phyloP scores from a whole-genome alignment of 768 basidiomycete genomes.

The Boletellus ananas region DNA sequence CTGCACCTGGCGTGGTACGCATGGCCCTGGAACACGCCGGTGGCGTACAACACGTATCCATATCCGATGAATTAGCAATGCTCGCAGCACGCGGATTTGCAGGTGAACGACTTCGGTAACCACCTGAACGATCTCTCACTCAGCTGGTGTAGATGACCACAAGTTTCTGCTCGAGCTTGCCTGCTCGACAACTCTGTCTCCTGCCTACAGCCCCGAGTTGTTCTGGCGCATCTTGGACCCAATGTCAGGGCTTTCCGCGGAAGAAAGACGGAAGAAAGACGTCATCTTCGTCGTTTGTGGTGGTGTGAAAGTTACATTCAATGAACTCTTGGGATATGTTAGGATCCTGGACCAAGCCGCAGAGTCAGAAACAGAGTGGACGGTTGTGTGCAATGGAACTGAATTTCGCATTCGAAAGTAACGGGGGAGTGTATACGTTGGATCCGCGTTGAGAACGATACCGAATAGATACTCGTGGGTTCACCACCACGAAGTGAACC shows the following conservation, averaged over 20 bases:
- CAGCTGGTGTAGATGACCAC: constrained; percentile 54
- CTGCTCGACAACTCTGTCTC: constrained; percentile 64
- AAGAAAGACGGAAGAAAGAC: constrained; percentile 22
- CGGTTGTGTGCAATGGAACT: constrained; percentile 28
- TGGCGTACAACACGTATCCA: constrained; percentile 52
- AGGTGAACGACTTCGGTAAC: constrained; percentile 38
- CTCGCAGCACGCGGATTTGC: constrained; percentile 51
- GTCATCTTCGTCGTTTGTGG: constrained; percentile 23
- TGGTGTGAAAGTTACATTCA: constrained; percentile 62
- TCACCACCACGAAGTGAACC: constrained; percentile 27
- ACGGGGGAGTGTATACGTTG: background rate
- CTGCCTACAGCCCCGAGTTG: constrained; percentile 57
- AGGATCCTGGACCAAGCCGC: constrained; percentile 36
- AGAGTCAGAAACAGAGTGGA: constrained; percentile 27
- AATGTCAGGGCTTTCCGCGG: constrained; percentile 16
- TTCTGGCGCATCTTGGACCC: constrained; percentile 41
- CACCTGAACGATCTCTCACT: background rate
- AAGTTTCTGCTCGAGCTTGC: constrained; percentile 73
- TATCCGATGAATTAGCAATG: constrained; percentile 72
- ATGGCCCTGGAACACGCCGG: constrained; percentile 62
- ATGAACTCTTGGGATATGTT: constrained; percentile 50
- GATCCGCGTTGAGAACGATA: constrained; percentile 11
- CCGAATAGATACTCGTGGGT: constrained; percentile 4
- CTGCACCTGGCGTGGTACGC: constrained; percentile 56
- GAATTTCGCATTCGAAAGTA: constrained; percentile 19